Conservation (phyloP, 164 flowering plant genomes). For the Annona cherimola region DNA sequence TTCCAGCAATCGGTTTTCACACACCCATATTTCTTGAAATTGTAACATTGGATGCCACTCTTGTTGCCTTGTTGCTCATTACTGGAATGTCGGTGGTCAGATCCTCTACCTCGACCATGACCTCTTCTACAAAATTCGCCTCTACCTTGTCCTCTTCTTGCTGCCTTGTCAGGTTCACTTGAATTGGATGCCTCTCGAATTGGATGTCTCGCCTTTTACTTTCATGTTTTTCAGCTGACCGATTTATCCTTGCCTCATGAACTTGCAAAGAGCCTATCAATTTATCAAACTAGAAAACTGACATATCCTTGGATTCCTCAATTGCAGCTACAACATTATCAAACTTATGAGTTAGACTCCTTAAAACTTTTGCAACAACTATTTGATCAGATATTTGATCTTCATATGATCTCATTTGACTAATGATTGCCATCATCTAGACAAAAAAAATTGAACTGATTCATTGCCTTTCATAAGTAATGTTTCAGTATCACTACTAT, state of each 20-base stretch:
- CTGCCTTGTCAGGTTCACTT: not conserved
- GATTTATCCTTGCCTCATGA: not conserved
- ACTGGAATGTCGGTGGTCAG: not conserved
- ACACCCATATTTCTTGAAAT: not conserved
- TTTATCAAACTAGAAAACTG: not conserved
- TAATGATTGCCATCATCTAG: not conserved
- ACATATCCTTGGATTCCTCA: conserved; percentile 1
- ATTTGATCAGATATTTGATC: not conserved
- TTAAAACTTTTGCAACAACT: not conserved
- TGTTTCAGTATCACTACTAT: not conserved
- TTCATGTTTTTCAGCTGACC: not conserved
- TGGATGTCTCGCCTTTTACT: not conserved
- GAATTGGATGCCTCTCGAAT: not conserved
- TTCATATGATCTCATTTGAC: not conserved
- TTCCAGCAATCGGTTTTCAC: not conserved
- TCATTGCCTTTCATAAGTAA: not conserved
- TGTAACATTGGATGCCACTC: not conserved
- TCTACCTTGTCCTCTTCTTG: not conserved
- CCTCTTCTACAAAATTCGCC: not conserved
- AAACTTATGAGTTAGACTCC: not conserved
- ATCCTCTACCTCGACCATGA: not conserved
- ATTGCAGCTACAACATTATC: not conserved
- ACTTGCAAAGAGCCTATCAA: not conserved
- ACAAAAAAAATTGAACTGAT: not conserved
- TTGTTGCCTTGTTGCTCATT: too few relatives aligned